Conservation (phyloP, 148 eudicot genomes). For the Bassia scoparia region DNA sequence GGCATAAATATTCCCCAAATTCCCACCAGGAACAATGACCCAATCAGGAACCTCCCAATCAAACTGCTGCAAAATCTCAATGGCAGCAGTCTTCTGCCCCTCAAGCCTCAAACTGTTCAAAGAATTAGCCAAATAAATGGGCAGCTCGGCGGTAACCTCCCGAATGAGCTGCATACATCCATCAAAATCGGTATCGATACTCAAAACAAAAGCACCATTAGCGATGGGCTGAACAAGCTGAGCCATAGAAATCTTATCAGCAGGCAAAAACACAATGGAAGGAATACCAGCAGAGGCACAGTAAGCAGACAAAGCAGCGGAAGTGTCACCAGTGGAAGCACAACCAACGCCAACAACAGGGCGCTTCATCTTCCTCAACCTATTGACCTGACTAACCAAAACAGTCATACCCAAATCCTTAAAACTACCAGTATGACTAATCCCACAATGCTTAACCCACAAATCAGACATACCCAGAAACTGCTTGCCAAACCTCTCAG, state of each 20-base stretch:
- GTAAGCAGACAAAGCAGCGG: constrained; percentile 87
- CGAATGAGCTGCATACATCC: constrained; percentile 91
- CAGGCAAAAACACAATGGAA: constrained; percentile 73
- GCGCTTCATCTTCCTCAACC: constrained; percentile 67
- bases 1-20: constrained; percentile 85
- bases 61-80: constrained; percentile 90
- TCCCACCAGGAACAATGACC: constrained; percentile 96
- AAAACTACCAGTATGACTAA: constrained; percentile 85
- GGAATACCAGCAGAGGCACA: constrained; percentile 94
- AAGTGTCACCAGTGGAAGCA: constrained; percentile 86
- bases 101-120: constrained; percentile 76
- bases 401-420: constrained; percentile 95
- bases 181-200: constrained; percentile 64
- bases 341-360: constrained; percentile 89
- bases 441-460: constrained; percentile 95
- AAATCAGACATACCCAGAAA: constrained; percentile 79
- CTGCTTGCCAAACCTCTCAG: constrained; percentile 78
- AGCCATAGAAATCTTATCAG: constrained; percentile 67
- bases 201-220: constrained; percentile 70
- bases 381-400: constrained; percentile 78
- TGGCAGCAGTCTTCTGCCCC: constrained; percentile 77
- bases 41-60: constrained; percentile 98
- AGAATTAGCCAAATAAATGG: constrained; percentile 77
- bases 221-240: constrained; percentile 92
- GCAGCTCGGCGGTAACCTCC: constrained; percentile 79